Evolutionary conservation across 148 eudicot genomes (phyloP).

Genomic region (Rhododendron ovatum): DNA sequence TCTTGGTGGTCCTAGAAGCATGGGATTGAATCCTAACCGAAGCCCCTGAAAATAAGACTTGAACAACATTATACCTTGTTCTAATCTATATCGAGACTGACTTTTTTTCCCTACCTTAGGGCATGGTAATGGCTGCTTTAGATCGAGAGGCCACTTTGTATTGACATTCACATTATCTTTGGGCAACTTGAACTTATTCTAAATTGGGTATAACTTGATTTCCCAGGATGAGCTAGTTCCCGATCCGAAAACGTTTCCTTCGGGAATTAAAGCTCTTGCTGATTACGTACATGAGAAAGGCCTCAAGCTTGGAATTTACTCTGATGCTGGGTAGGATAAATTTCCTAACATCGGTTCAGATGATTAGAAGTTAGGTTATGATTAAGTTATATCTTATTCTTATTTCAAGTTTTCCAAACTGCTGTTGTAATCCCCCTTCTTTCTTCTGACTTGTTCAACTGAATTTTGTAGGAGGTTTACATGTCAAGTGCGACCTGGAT

Average conservation of each 20-base stretch:
- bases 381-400: neutral
- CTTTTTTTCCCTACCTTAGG: neutral
- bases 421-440: neutral
- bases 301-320: constrained; percentile 94
- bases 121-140: neutral
- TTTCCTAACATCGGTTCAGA: neutral
- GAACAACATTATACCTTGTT: neutral
- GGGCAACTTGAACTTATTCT: neutral
- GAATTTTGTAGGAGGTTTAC: constrained; percentile 55
- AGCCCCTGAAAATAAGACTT: neutral
- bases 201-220: constrained; percentile 1
- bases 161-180: neutral
- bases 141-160: neutral
- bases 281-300: constrained; percentile 89
- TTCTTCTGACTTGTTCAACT: constrained; percentile 15
- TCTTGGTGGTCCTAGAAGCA: neutral
- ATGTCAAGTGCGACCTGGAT: constrained; percentile 94
- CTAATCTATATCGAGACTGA: neutral
- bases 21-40: neutral
- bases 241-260: constrained; percentile 75
- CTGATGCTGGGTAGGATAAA: constrained; percentile 91
- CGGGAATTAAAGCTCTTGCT: constrained; percentile 87
- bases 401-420: neutral
- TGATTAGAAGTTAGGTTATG: neutral
- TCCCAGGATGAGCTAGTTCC: constrained; percentile 70